phyloP scores from a whole-genome alignment of 2,329 filamentous ascomycete species.

The Ophiostoma australiae region DNA sequence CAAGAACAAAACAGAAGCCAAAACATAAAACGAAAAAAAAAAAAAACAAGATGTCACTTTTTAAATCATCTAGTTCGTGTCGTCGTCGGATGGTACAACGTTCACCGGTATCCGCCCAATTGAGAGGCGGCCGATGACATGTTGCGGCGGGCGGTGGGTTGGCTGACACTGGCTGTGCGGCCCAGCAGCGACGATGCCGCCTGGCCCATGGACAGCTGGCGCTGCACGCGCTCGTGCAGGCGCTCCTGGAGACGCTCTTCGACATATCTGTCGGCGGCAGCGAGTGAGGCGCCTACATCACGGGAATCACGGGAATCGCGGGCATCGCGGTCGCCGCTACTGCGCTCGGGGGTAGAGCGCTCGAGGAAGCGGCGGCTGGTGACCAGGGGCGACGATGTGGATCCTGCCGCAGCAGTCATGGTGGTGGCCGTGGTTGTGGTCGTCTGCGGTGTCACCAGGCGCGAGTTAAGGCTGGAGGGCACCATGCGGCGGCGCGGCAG shows the following conservation, averaged over 20 bases:
- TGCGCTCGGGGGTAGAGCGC: constrained; percentile 40
- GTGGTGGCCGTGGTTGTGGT: constrained; percentile 31
- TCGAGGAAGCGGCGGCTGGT: constrained; percentile 46
- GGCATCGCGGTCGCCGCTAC: constrained; percentile 36
- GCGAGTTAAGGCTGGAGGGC: constrained; percentile 46
- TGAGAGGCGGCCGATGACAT: constrained; percentile 39
- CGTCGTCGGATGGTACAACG: neutral
- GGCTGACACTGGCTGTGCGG: constrained; percentile 42
- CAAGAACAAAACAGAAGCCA: neutral
- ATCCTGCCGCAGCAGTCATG: constrained; percentile 22
- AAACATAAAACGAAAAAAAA: neutral
- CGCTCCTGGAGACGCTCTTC: constrained; percentile 35
- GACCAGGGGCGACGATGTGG: constrained; percentile 20
- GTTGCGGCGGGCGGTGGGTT: constrained; percentile 43
- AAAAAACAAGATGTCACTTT: neutral
- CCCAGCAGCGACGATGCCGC: constrained; percentile 36
- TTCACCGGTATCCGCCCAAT: constrained; percentile 45
- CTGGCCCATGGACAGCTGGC: constrained; percentile 44
- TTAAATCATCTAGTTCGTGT: constrained; percentile 6
- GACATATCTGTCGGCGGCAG: constrained; percentile 34
- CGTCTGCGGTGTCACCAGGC: constrained; percentile 41
- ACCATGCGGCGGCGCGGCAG: constrained; percentile 52
- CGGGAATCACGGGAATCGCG: constrained; percentile 25
- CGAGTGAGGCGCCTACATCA: constrained; percentile 19
- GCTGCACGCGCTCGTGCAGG: constrained; percentile 35